Percentiles rank a stretch among this genome's conserved stretches.
Conservation (phyloP, 148 eudicot species). For the Hydrangea macrophylla region DNA sequence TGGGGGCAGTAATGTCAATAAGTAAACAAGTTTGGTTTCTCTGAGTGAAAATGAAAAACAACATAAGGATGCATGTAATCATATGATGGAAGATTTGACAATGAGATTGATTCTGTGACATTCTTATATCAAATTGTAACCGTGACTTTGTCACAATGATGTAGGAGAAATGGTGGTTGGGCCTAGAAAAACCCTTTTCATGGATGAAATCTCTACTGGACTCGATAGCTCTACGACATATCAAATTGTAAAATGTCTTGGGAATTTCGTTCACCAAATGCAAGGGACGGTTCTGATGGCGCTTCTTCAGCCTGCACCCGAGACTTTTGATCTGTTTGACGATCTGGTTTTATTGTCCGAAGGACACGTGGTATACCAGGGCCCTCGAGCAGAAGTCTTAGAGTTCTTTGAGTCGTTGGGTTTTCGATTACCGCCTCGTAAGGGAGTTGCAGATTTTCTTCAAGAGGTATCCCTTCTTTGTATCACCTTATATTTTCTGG, state of each 20-base stretch:
- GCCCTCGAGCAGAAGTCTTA: slow-evolving; percentile 63
- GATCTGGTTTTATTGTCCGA: slow-evolving; percentile 70
- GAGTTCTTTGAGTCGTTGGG: slow-evolving; percentile 77
- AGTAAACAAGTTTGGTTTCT: too few relatives aligned
- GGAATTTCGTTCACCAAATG: slow-evolving; percentile 73
- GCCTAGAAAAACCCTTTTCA: slow-evolving; percentile 79
- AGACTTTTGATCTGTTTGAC: slow-evolving; percentile 82
- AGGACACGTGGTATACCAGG: slow-evolving; percentile 70
- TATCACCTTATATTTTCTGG: background rate
- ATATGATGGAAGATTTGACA: background rate
- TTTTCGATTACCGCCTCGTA: slow-evolving; percentile 68
- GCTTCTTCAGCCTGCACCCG: slow-evolving; percentile 97
- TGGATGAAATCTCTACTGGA: slow-evolving; percentile 94
- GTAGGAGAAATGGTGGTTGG: slow-evolving; percentile 94
- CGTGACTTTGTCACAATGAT: slow-evolving; percentile 1
- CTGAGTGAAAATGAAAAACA: background rate
- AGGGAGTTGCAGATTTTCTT: slow-evolving; percentile 86
- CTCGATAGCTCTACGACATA: slow-evolving; percentile 87
- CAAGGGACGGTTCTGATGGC: slow-evolving; percentile 87
- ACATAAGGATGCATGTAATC: background rate
- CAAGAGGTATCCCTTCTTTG: slow-evolving; percentile 61
- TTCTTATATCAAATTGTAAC: background rate
- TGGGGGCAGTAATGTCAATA: background rate
- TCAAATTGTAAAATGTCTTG: slow-evolving; percentile 71
- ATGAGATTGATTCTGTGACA: background rate